phyloP scores from a whole-genome alignment of 2,329 filamentous ascomycete genomes.

The Chrysosporium queenslandicum region DNA sequence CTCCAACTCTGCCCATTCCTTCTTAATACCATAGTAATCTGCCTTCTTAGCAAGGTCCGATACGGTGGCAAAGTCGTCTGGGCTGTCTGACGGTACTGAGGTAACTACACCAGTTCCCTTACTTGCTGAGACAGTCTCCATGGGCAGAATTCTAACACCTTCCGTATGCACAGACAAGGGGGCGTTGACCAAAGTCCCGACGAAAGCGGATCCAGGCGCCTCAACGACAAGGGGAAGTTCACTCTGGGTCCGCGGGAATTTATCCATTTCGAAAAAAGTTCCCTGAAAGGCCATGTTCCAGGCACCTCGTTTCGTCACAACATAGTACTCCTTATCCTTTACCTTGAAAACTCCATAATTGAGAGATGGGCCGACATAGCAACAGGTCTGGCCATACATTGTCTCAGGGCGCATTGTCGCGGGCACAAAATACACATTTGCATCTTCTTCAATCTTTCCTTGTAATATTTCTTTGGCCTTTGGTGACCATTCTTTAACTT shows the following conservation, averaged over 20 bases:
- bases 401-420: conserved; percentile 92
- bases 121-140: conserved; percentile 82
- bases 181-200: conserved; percentile 73
- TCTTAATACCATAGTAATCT: conserved; percentile 90
- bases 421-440: conserved; percentile 78
- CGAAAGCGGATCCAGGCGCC: conserved; percentile 64
- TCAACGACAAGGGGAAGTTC: conserved; percentile 64
- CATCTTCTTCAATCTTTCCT: conserved; percentile 66
- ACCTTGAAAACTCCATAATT: conserved; percentile 81
- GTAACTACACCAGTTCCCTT: conserved; percentile 97
- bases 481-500: conserved; percentile 79
- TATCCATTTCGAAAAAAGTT: conserved; percentile 53
- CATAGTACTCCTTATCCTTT: conserved; percentile 66
- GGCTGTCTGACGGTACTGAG: conserved; percentile 88
- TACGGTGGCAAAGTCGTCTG: conserved; percentile 87
- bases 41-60: conserved; percentile 86
- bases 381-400: conserved; percentile 97
- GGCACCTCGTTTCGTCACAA: conserved; percentile 71
- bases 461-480: conserved; percentile 61
- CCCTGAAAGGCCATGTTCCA: conserved; percentile 96
- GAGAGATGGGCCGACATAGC: conserved; percentile 78
- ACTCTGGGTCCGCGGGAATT: conserved; percentile 52
- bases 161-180: conserved; percentile 77
- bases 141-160: conserved; percentile 80
- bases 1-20: conserved; percentile 89